phyloP scores from a whole-genome alignment of 202 grass and related monocot species.

The Miscanthus sacchariflorus region DNA sequence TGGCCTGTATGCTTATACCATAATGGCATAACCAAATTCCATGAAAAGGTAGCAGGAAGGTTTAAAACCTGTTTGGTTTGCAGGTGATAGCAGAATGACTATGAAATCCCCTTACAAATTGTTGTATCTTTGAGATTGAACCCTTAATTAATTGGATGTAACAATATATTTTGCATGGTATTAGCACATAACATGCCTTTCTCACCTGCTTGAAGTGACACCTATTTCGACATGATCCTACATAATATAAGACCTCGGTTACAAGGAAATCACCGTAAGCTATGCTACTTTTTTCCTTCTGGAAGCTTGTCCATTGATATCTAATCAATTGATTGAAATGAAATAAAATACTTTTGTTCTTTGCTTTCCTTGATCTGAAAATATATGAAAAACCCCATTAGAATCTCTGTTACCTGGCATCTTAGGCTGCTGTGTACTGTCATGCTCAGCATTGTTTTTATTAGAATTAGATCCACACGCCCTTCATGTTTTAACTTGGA shows the following conservation, averaged over 20 bases:
- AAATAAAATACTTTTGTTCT: constrained; percentile 10
- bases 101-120: neutral
- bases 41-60: neutral
- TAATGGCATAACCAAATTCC: neutral
- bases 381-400: neutral
- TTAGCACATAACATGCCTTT: neutral
- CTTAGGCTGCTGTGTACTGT: constrained; percentile 29
- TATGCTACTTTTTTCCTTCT: neutral
- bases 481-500: constrained; percentile 81
- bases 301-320: neutral
- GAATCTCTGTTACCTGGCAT: neutral
- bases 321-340: neutral
- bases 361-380: constrained; percentile 14
- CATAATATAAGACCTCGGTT: neutral
- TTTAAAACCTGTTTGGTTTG: neutral
- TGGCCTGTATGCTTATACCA: neutral
- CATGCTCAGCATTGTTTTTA: constrained; percentile 45
- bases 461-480: constrained; percentile 49
- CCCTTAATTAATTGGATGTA: neutral
- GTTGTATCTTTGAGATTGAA: neutral
- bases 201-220: neutral
- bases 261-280: neutral
- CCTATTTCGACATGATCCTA: neutral
- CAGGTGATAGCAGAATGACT: neutral
- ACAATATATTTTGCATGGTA: neutral